phyloP scores from a whole-genome alignment of 1,139 yeast species.

The Zygoascus sp. region DNA sequence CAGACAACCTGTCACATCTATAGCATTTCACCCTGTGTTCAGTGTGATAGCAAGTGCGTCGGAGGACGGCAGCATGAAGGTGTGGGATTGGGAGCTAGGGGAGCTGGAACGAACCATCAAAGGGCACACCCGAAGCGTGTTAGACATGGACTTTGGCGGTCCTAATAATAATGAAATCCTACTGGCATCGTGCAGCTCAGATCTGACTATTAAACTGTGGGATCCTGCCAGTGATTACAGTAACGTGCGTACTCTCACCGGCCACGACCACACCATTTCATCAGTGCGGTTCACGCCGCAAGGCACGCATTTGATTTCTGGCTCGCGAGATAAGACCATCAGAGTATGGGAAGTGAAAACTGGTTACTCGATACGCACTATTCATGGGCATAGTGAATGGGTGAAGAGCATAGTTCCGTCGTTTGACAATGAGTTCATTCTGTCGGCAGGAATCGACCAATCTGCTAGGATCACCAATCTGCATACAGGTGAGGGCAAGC shows the following conservation, averaged over 20 bases:
- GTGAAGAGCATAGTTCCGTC: slow-evolving; percentile 60
- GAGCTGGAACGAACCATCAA: slow-evolving; percentile 64
- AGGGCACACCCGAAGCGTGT: slow-evolving; percentile 76
- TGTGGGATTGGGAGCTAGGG: slow-evolving; percentile 72
- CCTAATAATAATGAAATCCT: slow-evolving; percentile 37
- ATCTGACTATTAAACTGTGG: slow-evolving; percentile 70
- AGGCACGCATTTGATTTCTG: slow-evolving; percentile 53
- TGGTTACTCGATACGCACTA: slow-evolving; percentile 64
- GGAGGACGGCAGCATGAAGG: slow-evolving; percentile 65
- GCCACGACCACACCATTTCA: slow-evolving; percentile 90
- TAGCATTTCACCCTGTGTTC: slow-evolving; percentile 68
- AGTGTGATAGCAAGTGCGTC: slow-evolving; percentile 66
- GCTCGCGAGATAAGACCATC: slow-evolving; percentile 71
- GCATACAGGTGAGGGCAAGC: slow-evolving; percentile 63
- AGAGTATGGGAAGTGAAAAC: slow-evolving; percentile 71
- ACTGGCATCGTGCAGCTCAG: slow-evolving; percentile 71
- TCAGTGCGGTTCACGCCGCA: slow-evolving; percentile 51
- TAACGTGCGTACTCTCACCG: slow-evolving; percentile 62
- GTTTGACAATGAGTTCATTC: slow-evolving; percentile 50
- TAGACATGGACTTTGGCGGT: slow-evolving; percentile 49
- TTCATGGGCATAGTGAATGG: slow-evolving; percentile 87
- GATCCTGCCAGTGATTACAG: slow-evolving; percentile 49
- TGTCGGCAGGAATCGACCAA: slow-evolving; percentile 82
- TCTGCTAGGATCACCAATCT: slow-evolving; percentile 60
- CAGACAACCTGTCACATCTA: slow-evolving; percentile 54